A percentile compares a stretch with the other conserved stretches of the same genome.
Conservation (phyloP, 1,139 yeast genomes). For the Saccharomyces hybrid region DNA sequence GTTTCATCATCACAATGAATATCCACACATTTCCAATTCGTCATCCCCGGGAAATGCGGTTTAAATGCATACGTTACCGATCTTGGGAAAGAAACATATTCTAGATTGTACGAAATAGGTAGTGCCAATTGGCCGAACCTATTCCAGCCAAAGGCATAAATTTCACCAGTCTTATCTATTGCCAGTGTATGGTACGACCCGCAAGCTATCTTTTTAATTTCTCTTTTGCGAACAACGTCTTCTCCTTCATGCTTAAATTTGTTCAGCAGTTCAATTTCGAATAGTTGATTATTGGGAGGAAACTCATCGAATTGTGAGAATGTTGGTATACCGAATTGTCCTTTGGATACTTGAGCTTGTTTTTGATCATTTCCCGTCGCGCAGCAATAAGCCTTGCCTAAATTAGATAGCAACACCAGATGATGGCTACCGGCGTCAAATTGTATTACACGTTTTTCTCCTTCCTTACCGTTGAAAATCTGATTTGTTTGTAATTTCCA, state of each 20-base stretch:
- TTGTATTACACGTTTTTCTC: constrained; percentile 42
- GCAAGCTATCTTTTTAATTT: constrained; percentile 54
- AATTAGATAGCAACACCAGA: constrained; percentile 49
- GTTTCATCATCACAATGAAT: constrained; percentile 66
- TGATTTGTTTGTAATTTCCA: constrained; percentile 19
- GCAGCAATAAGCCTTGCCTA: constrained; percentile 60
- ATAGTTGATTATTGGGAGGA: constrained; percentile 20
- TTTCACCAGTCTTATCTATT: constrained; percentile 50
- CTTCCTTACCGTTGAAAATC: constrained; percentile 24
- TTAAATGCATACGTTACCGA: constrained; percentile 28
- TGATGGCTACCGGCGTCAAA: constrained; percentile 61
- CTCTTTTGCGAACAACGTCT: constrained; percentile 8
- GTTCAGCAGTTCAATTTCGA: constrained; percentile 28
- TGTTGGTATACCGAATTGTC: constrained; percentile 78
- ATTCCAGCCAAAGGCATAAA: constrained; percentile 84
- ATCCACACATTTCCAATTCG: constrained; percentile 34
- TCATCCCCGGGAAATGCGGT: constrained; percentile 5
- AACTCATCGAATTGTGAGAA: constrained; percentile 51
- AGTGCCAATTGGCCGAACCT: constrained; percentile 77
- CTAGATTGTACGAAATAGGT: constrained; percentile 57
- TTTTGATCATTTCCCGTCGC: constrained; percentile 41
- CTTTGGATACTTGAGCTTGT: constrained; percentile 40
- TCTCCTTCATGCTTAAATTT: constrained; percentile 9
- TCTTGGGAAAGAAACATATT: constrained; percentile 63
- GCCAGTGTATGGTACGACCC: constrained; percentile 73